phyloP scores from a whole-genome alignment of 2,329 filamentous ascomycete species.

The Trichoderma polysporum region DNA sequence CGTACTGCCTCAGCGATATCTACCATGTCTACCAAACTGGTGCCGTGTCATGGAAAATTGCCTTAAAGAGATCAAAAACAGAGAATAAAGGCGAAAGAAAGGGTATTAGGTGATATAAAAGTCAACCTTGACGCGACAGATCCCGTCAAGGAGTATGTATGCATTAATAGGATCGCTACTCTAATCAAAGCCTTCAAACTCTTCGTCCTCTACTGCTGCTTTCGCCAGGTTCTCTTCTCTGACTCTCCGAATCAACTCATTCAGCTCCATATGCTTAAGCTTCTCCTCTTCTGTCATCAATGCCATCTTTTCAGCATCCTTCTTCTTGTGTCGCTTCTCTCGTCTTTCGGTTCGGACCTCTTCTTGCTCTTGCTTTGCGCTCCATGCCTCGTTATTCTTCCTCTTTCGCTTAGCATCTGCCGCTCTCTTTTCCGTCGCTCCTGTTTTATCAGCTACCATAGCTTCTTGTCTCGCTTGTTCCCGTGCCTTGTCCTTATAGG shows the following conservation, averaged over 20 bases:
- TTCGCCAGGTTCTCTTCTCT: slow-evolving; percentile 55
- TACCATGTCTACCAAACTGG: too few species aligned
- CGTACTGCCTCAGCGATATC: too few species aligned
- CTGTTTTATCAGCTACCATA: slow-evolving; percentile 49
- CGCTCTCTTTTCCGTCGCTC: slow-evolving; percentile 39
- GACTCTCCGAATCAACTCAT: slow-evolving; percentile 64
- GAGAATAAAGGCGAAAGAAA: not conserved
- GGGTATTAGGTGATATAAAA: not conserved
- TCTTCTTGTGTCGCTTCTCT: slow-evolving; percentile 63
- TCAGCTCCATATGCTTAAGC: slow-evolving; percentile 60
- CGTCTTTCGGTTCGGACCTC: slow-evolving; percentile 60
- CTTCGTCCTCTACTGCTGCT: slow-evolving; percentile 42
- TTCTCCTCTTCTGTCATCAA: slow-evolving; percentile 71
- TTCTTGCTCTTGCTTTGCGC: slow-evolving; percentile 65
- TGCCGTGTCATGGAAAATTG: too few species aligned
- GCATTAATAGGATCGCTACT: slow-evolving; percentile 12
- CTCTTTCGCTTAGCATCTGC: slow-evolving; percentile 54
- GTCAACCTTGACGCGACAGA: not conserved
- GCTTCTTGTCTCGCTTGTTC: slow-evolving; percentile 64
- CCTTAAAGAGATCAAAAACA: not conserved
- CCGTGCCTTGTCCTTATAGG: slow-evolving; percentile 69
- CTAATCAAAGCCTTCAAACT: slow-evolving; percentile 61
- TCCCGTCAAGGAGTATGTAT: not conserved
- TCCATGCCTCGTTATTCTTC: slow-evolving; percentile 70
- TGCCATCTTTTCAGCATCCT: slow-evolving; percentile 61